Base-by-base conservation (phyloP, 2,329 filamentous ascomycete genomes). In the Xylaria sp. region DNA sequence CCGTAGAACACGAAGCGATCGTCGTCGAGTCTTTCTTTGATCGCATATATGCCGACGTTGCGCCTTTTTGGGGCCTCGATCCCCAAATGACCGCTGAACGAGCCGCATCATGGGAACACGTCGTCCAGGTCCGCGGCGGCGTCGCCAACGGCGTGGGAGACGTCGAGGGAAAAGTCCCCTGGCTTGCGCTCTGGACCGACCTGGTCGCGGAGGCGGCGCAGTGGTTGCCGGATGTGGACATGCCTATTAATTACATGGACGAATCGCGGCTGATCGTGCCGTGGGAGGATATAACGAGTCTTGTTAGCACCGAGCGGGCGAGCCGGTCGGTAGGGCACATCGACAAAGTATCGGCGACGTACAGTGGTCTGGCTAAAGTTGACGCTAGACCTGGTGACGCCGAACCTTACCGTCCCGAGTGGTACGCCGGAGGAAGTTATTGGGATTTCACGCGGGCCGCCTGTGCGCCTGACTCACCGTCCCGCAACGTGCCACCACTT, bases 21-120 rank as follows among this genome's bases (percentile, higher is more conserved):
- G 74, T 86, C 8, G 75, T 87, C 38, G 84, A 87, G 63, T 80
- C 84, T 49, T 87, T 83, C 63, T 87, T 85, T 70, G 81, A 86
- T 63, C 82, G 84, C 54, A 83, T 87, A 52, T 84, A 85, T 71
- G 79, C 84, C 58, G 84, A 88, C 64, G 63, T 87, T 48, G 73
- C 79, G 42, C 84, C 84, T 1, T 86, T 83, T 63, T 87, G 83
- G 84, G 82, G 74, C 1, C 69, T 84, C 29, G 77, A 81, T 26
- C 69, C 74, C 17, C 68, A 71, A 26, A 70, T 74, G 41, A 71
- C 74, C 9, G 68, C 69, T 42, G 61, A 65, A 34, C 70, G 74
- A 38, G 76, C 79, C 42, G 67, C 71, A n/a, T 64, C 71, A 5
- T 78, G 75, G 71, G 71, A 73, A 42, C 72, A 75, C 59, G 72